Evolutionary conservation across 257 asterid species (phyloP), one percentile per base, ranked within the genome.

Genomic region (Mentha longifolia): DNA sequence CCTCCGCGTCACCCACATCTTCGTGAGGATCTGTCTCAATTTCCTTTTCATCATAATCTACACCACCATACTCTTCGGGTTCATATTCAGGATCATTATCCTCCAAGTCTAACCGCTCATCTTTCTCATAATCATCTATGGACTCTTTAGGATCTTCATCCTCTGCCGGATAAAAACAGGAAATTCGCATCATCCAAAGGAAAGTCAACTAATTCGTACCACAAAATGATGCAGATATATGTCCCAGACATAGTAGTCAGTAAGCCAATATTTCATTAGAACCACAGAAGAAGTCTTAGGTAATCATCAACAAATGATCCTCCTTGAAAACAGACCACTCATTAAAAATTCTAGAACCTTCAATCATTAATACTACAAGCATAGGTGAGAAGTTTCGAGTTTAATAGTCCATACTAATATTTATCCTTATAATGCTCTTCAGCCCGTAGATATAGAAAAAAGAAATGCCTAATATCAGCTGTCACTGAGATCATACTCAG

Each of bases 1-100:
- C 91, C 74, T 83, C 98, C 31, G 71, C 57, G 71, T 85, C 89
- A 61, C 84, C 89, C 28, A 75, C 84, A 70, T 79, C 90, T 74
- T 88, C 95, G 11, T 60, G 89, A 73, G 80, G 84, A 82, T 85
- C 97, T 55, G 81, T 91, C 74, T 85, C 98, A 70, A 78, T 81
- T 81, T 86, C 99, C 83, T 85, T 94, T 78, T 94, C 99, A 77
- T 88, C 98, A 74, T 89, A 94, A 77, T 89, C 95, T 39, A 80
- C 95, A 72, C 81, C 88, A 73, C 76, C 88, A 75, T 88, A 86
- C 74, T 94, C 99, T 76, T 95, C 99, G 51, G 93, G 90, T 61
- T 95, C 99, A 78, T 85, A 95, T 75, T 88, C 99, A 52, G 99
- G 95, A 9, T 95, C 98, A 79, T 92, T 89, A 81, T 92, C 97